phyloP scores from a whole-genome alignment of 768 basidiomycete genomes.

The Collybia mongolica region DNA sequence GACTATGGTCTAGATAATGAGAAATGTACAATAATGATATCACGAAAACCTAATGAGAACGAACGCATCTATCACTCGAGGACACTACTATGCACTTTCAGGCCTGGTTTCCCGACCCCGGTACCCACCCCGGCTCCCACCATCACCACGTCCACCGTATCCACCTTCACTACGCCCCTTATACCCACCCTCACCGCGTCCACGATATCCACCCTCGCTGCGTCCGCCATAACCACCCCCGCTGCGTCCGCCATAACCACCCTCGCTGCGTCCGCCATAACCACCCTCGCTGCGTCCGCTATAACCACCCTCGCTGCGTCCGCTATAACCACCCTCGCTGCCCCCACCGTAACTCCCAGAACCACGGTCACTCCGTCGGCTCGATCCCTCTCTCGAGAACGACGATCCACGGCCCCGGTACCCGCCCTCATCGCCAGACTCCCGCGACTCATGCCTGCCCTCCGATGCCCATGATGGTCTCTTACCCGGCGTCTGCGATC shows the following conservation, averaged over 20 bases:
- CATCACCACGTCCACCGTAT: not conserved
- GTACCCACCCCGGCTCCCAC: not conserved
- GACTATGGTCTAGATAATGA: slow-evolving; percentile 1
- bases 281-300: not conserved
- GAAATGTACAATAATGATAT: not conserved
- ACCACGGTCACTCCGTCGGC: not conserved
- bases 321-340: not conserved
- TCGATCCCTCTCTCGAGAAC: not conserved
- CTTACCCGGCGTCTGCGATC: not conserved
- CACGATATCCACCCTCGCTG: not conserved
- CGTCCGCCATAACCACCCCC: not conserved
- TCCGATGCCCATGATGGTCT: not conserved
- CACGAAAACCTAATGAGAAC: too few species aligned
- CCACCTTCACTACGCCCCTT: not conserved
- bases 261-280: not conserved
- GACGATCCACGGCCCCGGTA: slow-evolving; percentile 1
- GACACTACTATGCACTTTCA: not conserved
- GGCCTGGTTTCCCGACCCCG: not conserved
- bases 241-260: not conserved
- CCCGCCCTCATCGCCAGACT: not conserved
- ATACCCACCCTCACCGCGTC: not conserved
- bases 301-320: not conserved
- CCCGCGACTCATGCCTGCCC: not conserved
- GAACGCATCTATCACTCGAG: not conserved
- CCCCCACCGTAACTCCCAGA: not conserved